Evolutionary conservation across 2,329 filamentous ascomycete species (phyloP), one percentile per base, ranked within the genome.

Genomic region (Epichloe coenophiala): DNA sequence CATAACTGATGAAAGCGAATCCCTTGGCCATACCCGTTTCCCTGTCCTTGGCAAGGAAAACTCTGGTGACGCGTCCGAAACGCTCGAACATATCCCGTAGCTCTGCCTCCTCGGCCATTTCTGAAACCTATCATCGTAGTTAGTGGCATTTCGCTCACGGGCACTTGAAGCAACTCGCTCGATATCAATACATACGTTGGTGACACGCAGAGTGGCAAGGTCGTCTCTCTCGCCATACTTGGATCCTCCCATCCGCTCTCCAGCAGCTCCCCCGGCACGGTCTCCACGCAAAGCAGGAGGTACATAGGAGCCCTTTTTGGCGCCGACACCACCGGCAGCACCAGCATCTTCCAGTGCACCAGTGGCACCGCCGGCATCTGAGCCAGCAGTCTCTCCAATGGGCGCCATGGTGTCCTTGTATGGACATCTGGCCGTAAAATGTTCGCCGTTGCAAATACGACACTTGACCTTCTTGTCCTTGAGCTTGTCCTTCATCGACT

Each of bases 381-480:
- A 76, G 35, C 65, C 65, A 45, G 65, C 67, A 51, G 70, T 73
- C 67, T 82, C 80, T 58, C 83, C 82, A 54, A 90, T 81, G 38
- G 87, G 93, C 37, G 91, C 89, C 89, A 98, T 96, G 61, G 91
- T 98, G 68, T 97, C 93, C 77, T 97, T 98, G 84, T 95, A 98
- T 37, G 93, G 93, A 81, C 93, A 98, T 69, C 93, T 85, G 59
- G 91, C 91, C 41, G 93, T 98, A 78, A 97, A 98, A 81, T 98
- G 93, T 77, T 98, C 93, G 66, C 91, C 93, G 67, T 84, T 87
- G 75, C 93, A 98, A 68, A 98, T 97, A 78, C 93, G 86, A 73
- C 93, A 98, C 80, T 97, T 97, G 77, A 98, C 94, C 76, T 96
- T 94, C 81, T 96, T 95, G 75, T 96, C 90, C 81, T 93, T 95